Conservation (phyloP, 2,329 filamentous ascomycete genomes). For the Diplodia corticola region DNA sequence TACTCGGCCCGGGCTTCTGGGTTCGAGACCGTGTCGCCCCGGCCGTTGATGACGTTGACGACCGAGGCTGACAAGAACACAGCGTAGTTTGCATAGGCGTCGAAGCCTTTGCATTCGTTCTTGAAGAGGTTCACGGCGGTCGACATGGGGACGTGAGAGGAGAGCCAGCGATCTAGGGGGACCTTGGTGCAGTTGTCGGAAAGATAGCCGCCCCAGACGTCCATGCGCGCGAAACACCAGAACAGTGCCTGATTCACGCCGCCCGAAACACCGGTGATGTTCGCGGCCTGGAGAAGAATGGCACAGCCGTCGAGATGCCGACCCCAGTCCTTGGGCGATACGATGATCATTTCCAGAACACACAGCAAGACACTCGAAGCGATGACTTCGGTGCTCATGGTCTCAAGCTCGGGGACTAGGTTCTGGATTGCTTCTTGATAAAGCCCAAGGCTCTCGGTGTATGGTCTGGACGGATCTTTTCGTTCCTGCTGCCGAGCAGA, state of each 20-base stretch:
- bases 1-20: slow-evolving; percentile 26
- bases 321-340: slow-evolving; percentile 53
- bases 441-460: slow-evolving; percentile 53
- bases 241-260: slow-evolving; percentile 57
- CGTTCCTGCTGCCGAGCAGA: slow-evolving; percentile 58
- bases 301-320: slow-evolving; percentile 60
- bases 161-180: slow-evolving; percentile 50
- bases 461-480: slow-evolving; percentile 47
- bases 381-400: slow-evolving; percentile 48
- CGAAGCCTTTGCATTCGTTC: slow-evolving; percentile 41
- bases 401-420: slow-evolving; percentile 46
- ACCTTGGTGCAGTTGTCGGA: slow-evolving; percentile 54
- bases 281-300: slow-evolving; percentile 52
- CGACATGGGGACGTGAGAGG: slow-evolving; percentile 42
- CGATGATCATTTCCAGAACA: slow-evolving; percentile 53
- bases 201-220: slow-evolving; percentile 58
- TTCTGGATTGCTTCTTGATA: slow-evolving; percentile 57
- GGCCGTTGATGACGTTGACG: slow-evolving; percentile 29
- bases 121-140: slow-evolving; percentile 43
- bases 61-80: slow-evolving; percentile 58
- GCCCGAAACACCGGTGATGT: slow-evolving; percentile 53
- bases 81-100: slow-evolving; percentile 61
- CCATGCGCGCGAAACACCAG: slow-evolving; percentile 62
- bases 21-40: slow-evolving; percentile 30
- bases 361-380: slow-evolving; percentile 52